Evolutionary conservation across 2,329 filamentous ascomycete genomes (phyloP).

Genomic region (Zalaria sp.): DNA sequence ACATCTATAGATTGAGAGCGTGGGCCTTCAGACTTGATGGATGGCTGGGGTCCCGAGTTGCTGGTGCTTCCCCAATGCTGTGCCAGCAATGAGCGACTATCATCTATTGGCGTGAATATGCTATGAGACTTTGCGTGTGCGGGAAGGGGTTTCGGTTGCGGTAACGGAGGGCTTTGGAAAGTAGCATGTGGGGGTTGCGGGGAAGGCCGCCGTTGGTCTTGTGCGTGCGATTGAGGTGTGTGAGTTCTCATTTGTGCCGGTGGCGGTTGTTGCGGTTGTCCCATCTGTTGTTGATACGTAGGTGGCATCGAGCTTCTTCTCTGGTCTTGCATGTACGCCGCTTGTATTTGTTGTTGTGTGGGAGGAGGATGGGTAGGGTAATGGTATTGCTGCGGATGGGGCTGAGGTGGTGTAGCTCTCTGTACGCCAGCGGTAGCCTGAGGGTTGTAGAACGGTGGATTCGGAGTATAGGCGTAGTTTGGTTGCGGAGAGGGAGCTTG

Average conservation of each 20-base stretch:
- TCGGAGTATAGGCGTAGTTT: conserved; percentile 72
- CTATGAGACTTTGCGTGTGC: conserved; percentile 58
- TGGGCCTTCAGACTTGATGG: conserved; percentile 27
- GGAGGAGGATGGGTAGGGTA: conserved; percentile 14
- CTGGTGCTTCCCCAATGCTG: conserved; percentile 56
- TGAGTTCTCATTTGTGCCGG: conserved; percentile 38
- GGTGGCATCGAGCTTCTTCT: conserved; percentile 59
- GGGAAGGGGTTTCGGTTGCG: conserved; percentile 49
- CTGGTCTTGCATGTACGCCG: conserved; percentile 63
- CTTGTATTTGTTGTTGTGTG: conserved; percentile 42
- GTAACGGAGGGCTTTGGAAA: conserved; percentile 39
- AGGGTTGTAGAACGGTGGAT: conserved; percentile 67
- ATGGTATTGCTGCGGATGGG: conserved; percentile 24
- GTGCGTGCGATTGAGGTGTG: conserved; percentile 40
- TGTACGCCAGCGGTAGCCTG: conserved; percentile 32
- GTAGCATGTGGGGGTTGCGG: conserved; percentile 39
- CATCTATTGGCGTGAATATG: conserved; percentile 95
- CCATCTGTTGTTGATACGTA: conserved; percentile 56
- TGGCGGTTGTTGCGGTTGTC: conserved; percentile 48
- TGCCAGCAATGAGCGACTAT: conserved; percentile 74
- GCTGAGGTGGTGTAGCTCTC: conserved; percentile 21
- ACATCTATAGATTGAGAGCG: conserved; percentile 54
- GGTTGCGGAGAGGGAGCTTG: conserved; percentile 42
- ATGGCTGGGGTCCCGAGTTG: conserved; percentile 32
- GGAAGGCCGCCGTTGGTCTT: conserved; percentile 35